Evolutionary conservation across 306 rosid species (phyloP), one percentile per base, ranked within the genome.

Genomic region (Fragaria vesca): DNA sequence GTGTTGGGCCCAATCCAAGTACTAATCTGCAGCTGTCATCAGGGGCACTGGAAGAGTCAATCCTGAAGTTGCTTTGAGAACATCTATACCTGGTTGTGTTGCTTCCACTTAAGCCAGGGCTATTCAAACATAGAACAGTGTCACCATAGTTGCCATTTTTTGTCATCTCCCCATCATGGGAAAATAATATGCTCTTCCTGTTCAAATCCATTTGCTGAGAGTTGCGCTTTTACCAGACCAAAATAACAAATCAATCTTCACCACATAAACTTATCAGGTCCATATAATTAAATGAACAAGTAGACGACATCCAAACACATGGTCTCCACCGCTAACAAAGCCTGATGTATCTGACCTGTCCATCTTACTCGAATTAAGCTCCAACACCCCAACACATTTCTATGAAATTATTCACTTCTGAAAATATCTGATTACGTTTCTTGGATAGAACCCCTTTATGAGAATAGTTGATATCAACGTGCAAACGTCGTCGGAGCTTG

Each of bases 1-100:
- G 96, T 76, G 97, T 91, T 46, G 99, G 99, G 70, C 99, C 98
- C 84, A 95, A 81, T 46, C 99, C 99, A 76, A 95, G 91, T 61
- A 93, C 99, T 86, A 95, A 90, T 74, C 88, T 85, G 84, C 97
- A 93, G 79, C 97, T 82, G 73, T 95, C 99, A 82, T 93, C 98
- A 66, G 85, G 78, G 73, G 89, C 82, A 71, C 60, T 81, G 78
- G 88, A 68, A 81, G 83, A 81, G 79, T 82, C 84, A 78, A 73
- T 72, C 79, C 90, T 87, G 79, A 78, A 71, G 74, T 79, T 82
- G 66, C 76, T 84, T 81, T 79, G 79, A 52, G 82, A 70, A 62
- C 85, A 80, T 71, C 85, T 82, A 83, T 68, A 84, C 78, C 88
- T 83, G 72, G 85, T 57, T 63, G 84, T 51, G 69, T 82, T 84